Conservation (phyloP, 2,329 filamentous ascomycete genomes). For the Penicillium sclerotiorum region DNA sequence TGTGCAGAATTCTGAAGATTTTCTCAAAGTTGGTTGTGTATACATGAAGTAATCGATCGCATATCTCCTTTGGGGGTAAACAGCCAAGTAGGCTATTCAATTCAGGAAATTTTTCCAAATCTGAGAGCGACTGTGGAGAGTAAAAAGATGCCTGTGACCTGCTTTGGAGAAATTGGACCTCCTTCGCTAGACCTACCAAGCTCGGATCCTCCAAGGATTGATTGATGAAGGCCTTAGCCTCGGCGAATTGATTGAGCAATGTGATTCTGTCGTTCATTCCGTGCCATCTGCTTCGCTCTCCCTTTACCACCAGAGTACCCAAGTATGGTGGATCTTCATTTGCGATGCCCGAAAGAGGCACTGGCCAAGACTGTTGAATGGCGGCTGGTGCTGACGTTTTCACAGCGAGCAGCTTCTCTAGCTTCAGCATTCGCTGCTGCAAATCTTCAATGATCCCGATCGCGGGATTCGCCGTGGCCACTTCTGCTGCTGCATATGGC, state of each 20-base stretch:
- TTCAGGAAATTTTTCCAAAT: constrained; percentile 16
- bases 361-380: constrained; percentile 8
- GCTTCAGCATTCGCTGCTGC: constrained; percentile 21
- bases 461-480: background rate
- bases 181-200: constrained; percentile 23
- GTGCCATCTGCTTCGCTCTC: constrained; percentile 25
- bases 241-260: constrained; percentile 23
- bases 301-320: constrained; percentile 25
- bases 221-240: constrained; percentile 25
- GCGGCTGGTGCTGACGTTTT: background rate
- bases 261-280: constrained; percentile 24
- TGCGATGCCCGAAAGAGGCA: background rate
- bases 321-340: constrained; percentile 13
- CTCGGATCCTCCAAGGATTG: constrained; percentile 19
- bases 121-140: constrained; percentile 20
- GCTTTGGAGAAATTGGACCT: constrained; percentile 28
- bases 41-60: constrained; percentile 18
- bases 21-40: constrained; percentile 26
- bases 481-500: background rate
- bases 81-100: constrained; percentile 10
- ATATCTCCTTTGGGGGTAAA: constrained; percentile 19
- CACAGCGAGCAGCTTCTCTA: constrained; percentile 20
- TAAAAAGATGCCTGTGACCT: constrained; percentile 13
- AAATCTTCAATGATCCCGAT: constrained; percentile 26
- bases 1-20: constrained; percentile 22